Percentiles rank a stretch among this genome's conserved stretches.
Evolutionary conservation across 2,329 filamentous ascomycete genomes (phyloP).

Genomic region (Bisporella sp.): DNA sequence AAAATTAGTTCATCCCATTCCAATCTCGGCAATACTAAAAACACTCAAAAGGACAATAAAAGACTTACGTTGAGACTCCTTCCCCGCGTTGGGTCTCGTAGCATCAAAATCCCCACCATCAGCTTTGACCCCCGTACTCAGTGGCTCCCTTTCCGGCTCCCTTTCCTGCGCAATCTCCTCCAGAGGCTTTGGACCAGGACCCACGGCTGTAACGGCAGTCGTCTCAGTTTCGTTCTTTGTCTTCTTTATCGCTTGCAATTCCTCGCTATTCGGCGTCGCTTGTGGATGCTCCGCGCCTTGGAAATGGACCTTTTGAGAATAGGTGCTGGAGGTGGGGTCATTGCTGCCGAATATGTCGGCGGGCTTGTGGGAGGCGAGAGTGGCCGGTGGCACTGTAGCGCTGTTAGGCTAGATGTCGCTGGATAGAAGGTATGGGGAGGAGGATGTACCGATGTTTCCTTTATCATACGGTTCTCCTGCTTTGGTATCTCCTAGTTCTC

Average conservation of each 20-base stretch:
- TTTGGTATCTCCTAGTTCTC: slow-evolving; percentile 58
- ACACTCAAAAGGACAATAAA: neutral
- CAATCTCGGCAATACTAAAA: neutral
- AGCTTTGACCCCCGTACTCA: slow-evolving; percentile 49
- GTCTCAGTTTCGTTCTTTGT: neutral
- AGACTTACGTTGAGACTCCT: slow-evolving; percentile 54
- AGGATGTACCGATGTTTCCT: slow-evolving; percentile 57
- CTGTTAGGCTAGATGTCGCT: too few relatives aligned
- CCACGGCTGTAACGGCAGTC: neutral
- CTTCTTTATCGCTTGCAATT: neutral
- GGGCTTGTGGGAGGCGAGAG: too few relatives aligned
- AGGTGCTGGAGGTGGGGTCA: too few relatives aligned
- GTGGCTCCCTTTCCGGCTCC: slow-evolving; percentile 28
- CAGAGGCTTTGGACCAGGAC: neutral
- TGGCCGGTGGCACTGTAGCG: too few relatives aligned
- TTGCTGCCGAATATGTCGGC: too few relatives aligned
- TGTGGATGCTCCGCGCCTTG: neutral
- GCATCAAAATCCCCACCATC: slow-evolving; percentile 65
- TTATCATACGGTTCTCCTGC: slow-evolving; percentile 70
- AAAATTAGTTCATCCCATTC: neutral
- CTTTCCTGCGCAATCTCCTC: slow-evolving; percentile 38
- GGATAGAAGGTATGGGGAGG: too few relatives aligned
- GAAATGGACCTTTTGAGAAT: too few relatives aligned
- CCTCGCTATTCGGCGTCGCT: neutral
- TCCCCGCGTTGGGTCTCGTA: slow-evolving; percentile 54